Evolutionary conservation across 192 early-diverging fungal species (phyloP).

Genomic region (Backusella sp.): DNA sequence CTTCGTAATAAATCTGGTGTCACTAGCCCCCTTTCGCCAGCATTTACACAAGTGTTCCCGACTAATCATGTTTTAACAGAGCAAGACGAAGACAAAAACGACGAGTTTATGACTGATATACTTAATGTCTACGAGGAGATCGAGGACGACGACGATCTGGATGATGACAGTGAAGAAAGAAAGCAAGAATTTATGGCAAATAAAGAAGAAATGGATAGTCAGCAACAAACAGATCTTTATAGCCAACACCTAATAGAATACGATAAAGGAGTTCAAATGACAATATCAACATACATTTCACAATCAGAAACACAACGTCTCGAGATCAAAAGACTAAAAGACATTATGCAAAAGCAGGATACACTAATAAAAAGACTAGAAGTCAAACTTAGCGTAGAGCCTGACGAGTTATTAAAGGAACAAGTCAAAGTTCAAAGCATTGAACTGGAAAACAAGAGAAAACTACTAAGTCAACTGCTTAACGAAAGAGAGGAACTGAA

Average conservation of each 20-base stretch:
- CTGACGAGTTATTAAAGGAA: conserved; percentile 13
- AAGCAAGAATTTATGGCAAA: background rate
- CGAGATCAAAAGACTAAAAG: conserved; percentile 7
- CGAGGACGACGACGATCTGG: background rate
- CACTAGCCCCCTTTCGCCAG: background rate
- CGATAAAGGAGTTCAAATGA: conserved; percentile 22
- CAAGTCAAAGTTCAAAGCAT: conserved; percentile 26
- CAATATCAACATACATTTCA: conserved; percentile 23
- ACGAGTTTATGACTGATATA: conserved; percentile 16
- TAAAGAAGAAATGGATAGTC: background rate
- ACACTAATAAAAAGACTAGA: conserved; percentile 21
- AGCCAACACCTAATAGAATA: conserved; percentile 9
- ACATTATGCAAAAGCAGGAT: conserved; percentile 26
- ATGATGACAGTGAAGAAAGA: background rate
- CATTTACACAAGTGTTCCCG: conserved; percentile 2
- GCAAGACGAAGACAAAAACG: conserved; percentile 5
- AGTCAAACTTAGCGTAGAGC: background rate
- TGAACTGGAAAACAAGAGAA: conserved; percentile 29
- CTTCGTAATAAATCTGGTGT: background rate
- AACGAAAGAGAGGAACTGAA: conserved; percentile 22
- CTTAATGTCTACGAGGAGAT: conserved; percentile 24
- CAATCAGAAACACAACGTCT: conserved; percentile 22
- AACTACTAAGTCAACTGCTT: conserved; percentile 21
- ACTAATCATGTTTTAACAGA: background rate
- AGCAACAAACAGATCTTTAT: background rate